Evolutionary conservation across 1,284 basidiomycete species (phyloP).

Genomic region (Kwoniella shivajii): DNA sequence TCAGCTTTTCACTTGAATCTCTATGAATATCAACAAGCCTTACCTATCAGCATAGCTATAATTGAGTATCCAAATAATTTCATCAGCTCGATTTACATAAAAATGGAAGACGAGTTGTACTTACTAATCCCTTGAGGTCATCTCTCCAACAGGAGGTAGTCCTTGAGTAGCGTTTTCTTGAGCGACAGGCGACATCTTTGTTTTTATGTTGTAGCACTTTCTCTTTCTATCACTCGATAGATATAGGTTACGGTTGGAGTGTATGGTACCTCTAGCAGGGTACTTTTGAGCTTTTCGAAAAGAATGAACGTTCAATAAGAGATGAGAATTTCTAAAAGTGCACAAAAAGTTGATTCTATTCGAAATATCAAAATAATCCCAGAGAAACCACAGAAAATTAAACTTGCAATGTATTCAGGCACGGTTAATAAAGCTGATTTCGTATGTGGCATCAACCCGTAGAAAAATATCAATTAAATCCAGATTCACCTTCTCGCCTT

Average conservation of each 20-base stretch:
- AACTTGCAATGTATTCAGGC: too few species aligned
- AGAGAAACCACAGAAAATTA: too few species aligned
- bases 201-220: neutral
- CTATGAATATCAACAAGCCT: slow-evolving; percentile 11
- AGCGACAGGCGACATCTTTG: slow-evolving; percentile 12
- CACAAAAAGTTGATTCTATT: too few species aligned
- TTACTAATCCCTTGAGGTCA: slow-evolving; percentile 53
- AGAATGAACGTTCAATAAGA: too few species aligned
- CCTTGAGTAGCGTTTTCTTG: slow-evolving; percentile 32
- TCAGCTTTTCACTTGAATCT: slow-evolving; percentile 51
- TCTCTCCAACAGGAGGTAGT: slow-evolving; percentile 43
- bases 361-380: too few species aligned
- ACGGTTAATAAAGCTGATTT: too few species aligned
- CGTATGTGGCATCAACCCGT: too few species aligned
- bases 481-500: too few species aligned
- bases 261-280: neutral
- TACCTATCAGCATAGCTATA: slow-evolving; percentile 48
- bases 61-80: neutral
- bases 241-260: neutral
- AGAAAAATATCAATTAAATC: too few species aligned
- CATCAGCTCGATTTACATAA: neutral
- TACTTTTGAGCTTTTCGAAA: neutral
- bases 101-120: slow-evolving; percentile 11
- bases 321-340: too few species aligned
- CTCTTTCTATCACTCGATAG: neutral